Percentiles rank a stretch among this genome's conserved stretches.
Evolutionary conservation across 2,329 filamentous ascomycete genomes (phyloP).

Genomic region (Rasamsonia emersonii): DNA sequence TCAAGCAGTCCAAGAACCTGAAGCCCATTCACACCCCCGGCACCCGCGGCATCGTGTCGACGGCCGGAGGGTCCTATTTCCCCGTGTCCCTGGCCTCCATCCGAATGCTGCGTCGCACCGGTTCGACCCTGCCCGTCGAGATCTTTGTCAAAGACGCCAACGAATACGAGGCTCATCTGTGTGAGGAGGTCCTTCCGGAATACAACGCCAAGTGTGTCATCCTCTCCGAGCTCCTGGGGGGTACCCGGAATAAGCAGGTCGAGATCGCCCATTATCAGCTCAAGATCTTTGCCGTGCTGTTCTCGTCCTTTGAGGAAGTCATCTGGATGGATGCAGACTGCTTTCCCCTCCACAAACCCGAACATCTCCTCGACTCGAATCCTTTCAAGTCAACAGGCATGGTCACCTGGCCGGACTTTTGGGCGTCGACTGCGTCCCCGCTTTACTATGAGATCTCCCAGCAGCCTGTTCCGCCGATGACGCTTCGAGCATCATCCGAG

Average conservation of each 20-base stretch:
- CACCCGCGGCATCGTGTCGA: slow-evolving; percentile 44
- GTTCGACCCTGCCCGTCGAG: slow-evolving; percentile 42
- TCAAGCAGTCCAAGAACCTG: slow-evolving; percentile 20
- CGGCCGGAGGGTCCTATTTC: slow-evolving; percentile 40
- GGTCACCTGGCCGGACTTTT: slow-evolving; percentile 51
- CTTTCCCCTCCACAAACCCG: slow-evolving; percentile 42
- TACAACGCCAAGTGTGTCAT: slow-evolving; percentile 36
- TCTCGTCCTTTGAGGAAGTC: slow-evolving; percentile 51
- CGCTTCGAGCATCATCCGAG: slow-evolving; percentile 27
- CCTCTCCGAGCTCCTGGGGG: slow-evolving; percentile 33
- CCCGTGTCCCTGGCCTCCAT: slow-evolving; percentile 44
- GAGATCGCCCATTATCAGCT: slow-evolving; percentile 43
- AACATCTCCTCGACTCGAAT: slow-evolving; percentile 41
- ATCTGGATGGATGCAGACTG: slow-evolving; percentile 52
- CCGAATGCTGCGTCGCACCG: slow-evolving; percentile 44
- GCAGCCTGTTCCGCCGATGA: slow-evolving; percentile 23
- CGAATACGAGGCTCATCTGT: slow-evolving; percentile 34
- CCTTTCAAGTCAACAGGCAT: slow-evolving; percentile 46
- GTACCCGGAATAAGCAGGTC: slow-evolving; percentile 14
- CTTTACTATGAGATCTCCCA: slow-evolving; percentile 36
- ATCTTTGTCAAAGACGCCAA: slow-evolving; percentile 32
- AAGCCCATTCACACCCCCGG: slow-evolving; percentile 27
- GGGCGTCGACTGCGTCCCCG: slow-evolving; percentile 36
- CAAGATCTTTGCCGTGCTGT: slow-evolving; percentile 49
- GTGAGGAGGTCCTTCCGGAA: slow-evolving; percentile 31